Conservation (phyloP, 176 grass and related monocot species). For the Rhynchospora pubera region DNA sequence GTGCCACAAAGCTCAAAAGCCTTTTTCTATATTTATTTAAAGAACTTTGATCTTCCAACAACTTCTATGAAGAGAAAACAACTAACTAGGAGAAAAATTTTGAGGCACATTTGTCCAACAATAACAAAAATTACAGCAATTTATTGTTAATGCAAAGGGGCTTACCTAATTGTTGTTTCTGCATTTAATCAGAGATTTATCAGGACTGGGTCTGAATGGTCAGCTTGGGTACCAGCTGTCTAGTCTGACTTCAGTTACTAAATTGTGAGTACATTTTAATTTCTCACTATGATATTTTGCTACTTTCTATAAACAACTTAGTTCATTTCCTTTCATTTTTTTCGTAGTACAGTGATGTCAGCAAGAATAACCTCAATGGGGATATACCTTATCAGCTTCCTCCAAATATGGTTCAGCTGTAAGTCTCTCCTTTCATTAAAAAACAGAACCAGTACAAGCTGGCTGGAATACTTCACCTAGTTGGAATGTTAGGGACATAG, state of each 20-base stretch:
- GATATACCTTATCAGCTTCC: constrained; percentile 88
- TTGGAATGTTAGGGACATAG: not conserved
- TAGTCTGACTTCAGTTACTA: constrained; percentile 74
- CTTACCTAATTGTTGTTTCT: constrained; percentile 20
- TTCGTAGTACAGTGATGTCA: constrained; percentile 85
- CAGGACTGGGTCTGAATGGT: constrained; percentile 63
- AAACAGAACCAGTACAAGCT: not conserved
- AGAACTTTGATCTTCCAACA: not conserved
- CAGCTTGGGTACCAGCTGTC: constrained; percentile 75
- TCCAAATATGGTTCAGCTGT: constrained; percentile 70
- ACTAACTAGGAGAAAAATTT: no score
- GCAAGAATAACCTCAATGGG: constrained; percentile 85
- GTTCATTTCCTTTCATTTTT: constrained; percentile 51
- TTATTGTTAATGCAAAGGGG: not conserved
- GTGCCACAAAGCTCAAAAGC: not conserved
- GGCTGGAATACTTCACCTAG: not conserved
- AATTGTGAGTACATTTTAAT: constrained; percentile 78
- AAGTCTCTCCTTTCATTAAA: constrained; percentile 25
- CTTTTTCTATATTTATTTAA: not conserved
- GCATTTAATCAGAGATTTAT: constrained; percentile 45
- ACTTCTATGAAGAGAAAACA: not conserved
- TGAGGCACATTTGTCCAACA: not conserved
- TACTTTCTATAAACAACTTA: constrained; percentile 50
- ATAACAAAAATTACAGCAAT: not conserved
- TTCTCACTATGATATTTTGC: constrained; percentile 7